Evolutionary conservation across 1,284 basidiomycete species (phyloP).

Genomic region (Wolfiporia cocos): DNA sequence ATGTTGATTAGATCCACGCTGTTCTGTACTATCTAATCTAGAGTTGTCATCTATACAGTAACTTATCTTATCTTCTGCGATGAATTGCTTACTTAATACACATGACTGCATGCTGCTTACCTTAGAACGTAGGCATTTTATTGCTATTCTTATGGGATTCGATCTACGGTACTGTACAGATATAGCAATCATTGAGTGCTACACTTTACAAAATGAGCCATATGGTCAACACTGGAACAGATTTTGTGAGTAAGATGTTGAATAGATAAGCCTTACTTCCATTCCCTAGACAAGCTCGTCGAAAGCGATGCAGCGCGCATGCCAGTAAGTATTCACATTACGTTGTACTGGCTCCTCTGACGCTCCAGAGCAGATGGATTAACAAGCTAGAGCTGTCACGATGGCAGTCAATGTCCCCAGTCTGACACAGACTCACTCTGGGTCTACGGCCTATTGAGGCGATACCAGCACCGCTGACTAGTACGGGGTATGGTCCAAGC

Average conservation of each 20-base stretch:
- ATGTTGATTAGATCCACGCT: slow-evolving; percentile 86
- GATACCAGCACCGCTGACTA: no score
- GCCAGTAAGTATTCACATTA: slow-evolving; percentile 35
- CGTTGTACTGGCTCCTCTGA: not conserved
- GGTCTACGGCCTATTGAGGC: no score
- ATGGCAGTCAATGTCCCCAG: slow-evolving; percentile 61
- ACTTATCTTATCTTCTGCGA: no score
- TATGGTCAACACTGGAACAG: no score
- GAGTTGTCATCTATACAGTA: slow-evolving; percentile 78
- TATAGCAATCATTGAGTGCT: no score
- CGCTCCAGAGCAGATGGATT: slow-evolving; percentile 14
- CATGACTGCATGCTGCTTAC: slow-evolving; percentile 36
- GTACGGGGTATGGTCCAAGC: no score
- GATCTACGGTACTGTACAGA: no score
- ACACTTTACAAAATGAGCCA: no score
- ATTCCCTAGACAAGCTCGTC: slow-evolving; percentile 55
- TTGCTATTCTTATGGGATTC: no score
- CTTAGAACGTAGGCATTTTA: no score
- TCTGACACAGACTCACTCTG: no score
- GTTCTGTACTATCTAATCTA: slow-evolving; percentile 60
- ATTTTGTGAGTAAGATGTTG: no score
- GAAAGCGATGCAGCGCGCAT: slow-evolving; percentile 49
- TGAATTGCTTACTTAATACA: slow-evolving; percentile 83
- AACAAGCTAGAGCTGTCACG: slow-evolving; percentile 55
- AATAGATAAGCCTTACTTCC: slow-evolving; percentile 23